phyloP scores from a whole-genome alignment of 1,284 basidiomycete genomes.

The Cystobasidium slooffiae region DNA sequence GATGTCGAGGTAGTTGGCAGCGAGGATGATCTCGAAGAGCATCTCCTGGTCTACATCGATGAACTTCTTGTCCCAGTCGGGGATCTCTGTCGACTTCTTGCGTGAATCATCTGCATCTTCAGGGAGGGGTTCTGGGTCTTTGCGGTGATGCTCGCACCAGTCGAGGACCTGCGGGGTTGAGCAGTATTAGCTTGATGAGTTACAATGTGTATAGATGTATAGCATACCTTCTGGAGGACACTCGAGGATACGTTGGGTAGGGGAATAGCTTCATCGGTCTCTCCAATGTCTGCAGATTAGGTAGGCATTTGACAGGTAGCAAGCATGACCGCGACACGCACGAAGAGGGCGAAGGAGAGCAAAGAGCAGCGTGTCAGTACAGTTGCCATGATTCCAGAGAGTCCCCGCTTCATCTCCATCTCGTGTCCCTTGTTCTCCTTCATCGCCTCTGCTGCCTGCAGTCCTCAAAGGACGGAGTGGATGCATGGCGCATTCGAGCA shows the following conservation, averaged over 20 bases:
- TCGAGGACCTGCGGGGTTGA: slow-evolving; percentile 79
- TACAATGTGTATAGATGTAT: neutral
- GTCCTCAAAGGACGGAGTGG: too few relatives aligned
- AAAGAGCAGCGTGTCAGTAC: neutral
- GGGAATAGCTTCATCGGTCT: slow-evolving; percentile 86
- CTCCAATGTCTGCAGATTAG: slow-evolving; percentile 75
- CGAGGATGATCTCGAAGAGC: slow-evolving; percentile 97
- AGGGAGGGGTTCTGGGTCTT: slow-evolving; percentile 80
- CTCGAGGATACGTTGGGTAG: slow-evolving; percentile 95
- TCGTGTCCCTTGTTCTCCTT: too few relatives aligned
- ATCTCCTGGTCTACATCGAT: slow-evolving; percentile 63
- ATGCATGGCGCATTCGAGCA: too few relatives aligned
- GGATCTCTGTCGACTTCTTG: slow-evolving; percentile 95
- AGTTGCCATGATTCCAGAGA: too few relatives aligned
- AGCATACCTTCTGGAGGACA: slow-evolving; percentile 89
- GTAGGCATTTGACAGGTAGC: neutral
- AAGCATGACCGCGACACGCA: neutral
- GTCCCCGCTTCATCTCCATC: too few relatives aligned
- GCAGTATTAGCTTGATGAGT: neutral
- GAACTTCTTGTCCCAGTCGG: slow-evolving; percentile 98
- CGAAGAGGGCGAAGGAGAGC: neutral
- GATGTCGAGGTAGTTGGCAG: slow-evolving; percentile 99
- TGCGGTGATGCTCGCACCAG: slow-evolving; percentile 98
- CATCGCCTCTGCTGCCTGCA: too few relatives aligned
- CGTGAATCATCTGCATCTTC: slow-evolving; percentile 90